Base-by-base conservation (phyloP, 164 flowering plant genomes). In the Taxillus chinensis region DNA sequence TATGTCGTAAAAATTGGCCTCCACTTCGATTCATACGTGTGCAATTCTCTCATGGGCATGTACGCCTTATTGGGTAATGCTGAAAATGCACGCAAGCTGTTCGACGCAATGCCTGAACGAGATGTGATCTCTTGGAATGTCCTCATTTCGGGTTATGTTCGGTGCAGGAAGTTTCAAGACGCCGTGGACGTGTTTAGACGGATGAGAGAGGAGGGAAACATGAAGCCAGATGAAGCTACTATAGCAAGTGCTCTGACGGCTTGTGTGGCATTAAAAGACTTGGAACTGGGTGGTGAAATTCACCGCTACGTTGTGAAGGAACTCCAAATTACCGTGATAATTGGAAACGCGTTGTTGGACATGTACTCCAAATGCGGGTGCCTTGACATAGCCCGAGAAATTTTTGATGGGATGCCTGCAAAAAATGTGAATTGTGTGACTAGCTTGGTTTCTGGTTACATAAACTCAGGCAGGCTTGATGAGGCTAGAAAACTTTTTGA, bases 381-480 rank as follows among this genome's bases (percentile, higher is more conserved):
- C 70, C 63, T 86, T 37, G 68, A 45, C 60, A 39, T 59, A 37
- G 86, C 92, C 3, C 72, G 73, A 54, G 42, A 43, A 45, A 66
- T 86, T 12, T 87, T 90, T 50, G 72, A 86, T 58, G 67, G 68
- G 43, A 80, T 86, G 79, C 77, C 67, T 2, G 55, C 16, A 12
- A 86, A 78, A 67, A 85, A 81, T 74, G 87, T 86, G 39, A 82
- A 83, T 68, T 78, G 89, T 59, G 82, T 84, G 85, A 90, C 92
- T 9, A 85, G 78, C 63, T 86, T 90, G 83, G 80, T 87, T 5
- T 75, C 84, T 7, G 97, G 87, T 3, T 84, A 86, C 75, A 78
- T 75, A 37, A 84, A 76, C 46, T 65, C 61, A 55, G 95, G 95
- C 41, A 46, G 71, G 60, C 55, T 90, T 59, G 81, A 85, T 62